These are phyloP conservation scores for Colletotrichum horii DNA, from an alignment of 2,329 filamentous ascomycete species.

Conservation along the genomic window DNA sequence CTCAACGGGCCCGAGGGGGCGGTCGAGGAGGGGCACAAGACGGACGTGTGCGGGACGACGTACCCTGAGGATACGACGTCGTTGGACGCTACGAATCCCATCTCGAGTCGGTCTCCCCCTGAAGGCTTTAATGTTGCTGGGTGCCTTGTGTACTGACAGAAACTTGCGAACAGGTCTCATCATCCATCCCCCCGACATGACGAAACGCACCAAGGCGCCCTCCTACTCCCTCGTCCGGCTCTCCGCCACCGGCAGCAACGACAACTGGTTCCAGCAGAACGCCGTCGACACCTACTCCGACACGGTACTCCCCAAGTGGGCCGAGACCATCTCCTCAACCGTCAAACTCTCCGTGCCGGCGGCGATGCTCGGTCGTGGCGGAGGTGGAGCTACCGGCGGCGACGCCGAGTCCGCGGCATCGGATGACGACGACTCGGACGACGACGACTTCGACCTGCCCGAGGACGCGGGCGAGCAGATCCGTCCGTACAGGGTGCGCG, in stretches of 20 bases:
- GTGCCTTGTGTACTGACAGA: constrained; percentile 17
- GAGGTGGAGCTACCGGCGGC: constrained; percentile 33
- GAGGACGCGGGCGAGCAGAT: constrained; percentile 44
- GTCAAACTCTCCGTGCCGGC: constrained; percentile 49
- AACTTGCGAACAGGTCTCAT: constrained; percentile 45
- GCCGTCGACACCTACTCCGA: constrained; percentile 30
- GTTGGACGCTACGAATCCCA: constrained; percentile 45
- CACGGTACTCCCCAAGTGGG: constrained; percentile 44
- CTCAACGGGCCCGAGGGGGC: constrained; percentile 34
- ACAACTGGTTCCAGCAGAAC: constrained; percentile 61
- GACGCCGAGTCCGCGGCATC: constrained; percentile 16
- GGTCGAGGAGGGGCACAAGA: constrained; percentile 39
- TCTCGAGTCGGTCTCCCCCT: constrained; percentile 41
- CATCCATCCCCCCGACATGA: constrained; percentile 44
- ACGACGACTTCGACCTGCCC: constrained; percentile 34
- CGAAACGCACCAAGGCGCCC: constrained; percentile 38
- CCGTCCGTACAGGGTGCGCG: constrained; percentile 53
- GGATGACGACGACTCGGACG: constrained; percentile 27
- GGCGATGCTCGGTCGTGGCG: constrained; percentile 45
- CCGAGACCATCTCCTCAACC: constrained; percentile 48
- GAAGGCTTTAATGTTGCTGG: not conserved
- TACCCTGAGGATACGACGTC: constrained; percentile 41
- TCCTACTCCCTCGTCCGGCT: constrained; percentile 58
- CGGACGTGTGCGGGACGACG: constrained; percentile 49
- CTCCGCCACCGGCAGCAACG: constrained; percentile 55